These are phyloP conservation scores for Sherardia arvensis DNA, from an alignment of 257 asterid genomes.

Conservation along the genomic window DNA sequence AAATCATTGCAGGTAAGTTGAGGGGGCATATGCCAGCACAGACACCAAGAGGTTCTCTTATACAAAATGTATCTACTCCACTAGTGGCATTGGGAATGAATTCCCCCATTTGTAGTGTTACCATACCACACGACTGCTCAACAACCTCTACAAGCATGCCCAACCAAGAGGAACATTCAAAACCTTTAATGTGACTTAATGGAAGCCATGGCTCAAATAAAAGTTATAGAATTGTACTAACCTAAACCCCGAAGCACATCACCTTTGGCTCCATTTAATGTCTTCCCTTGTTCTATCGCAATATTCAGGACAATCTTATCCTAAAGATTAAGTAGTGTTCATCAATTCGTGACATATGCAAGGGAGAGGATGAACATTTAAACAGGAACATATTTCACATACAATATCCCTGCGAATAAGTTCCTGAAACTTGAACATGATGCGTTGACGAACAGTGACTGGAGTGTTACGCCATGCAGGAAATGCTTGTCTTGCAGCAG, in stretches of 20 bases:
- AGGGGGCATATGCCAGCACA: slow-evolving; percentile 42
- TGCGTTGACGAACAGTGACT: slow-evolving; percentile 29
- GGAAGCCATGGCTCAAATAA: not conserved
- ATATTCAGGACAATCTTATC: slow-evolving; percentile 34
- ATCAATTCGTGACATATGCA: slow-evolving; percentile 4
- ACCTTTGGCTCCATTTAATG: slow-evolving; percentile 28
- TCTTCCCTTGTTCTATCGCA: slow-evolving; percentile 33
- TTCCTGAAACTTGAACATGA: slow-evolving; percentile 38
- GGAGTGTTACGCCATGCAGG: slow-evolving; percentile 34
- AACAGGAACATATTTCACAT: slow-evolving; percentile 2
- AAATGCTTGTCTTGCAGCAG: slow-evolving; percentile 37
- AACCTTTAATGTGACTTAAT: not conserved
- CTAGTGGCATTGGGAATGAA: slow-evolving; percentile 28
- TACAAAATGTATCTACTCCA: slow-evolving; percentile 33
- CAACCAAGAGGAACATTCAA: not conserved
- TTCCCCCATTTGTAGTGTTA: slow-evolving; percentile 33
- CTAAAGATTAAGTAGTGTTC: slow-evolving; percentile 15
- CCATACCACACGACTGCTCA: slow-evolving; percentile 40
- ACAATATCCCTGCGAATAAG: slow-evolving; percentile 39
- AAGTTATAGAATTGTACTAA: slow-evolving; percentile 8
- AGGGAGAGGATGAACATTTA: not conserved
- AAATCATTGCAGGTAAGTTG: slow-evolving; percentile 27
- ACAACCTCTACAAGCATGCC: slow-evolving; percentile 30
- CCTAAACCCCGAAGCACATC: slow-evolving; percentile 42
- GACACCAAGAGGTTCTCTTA: slow-evolving; percentile 44